Conservation (phyloP, 306 rosid species). For the Gynostemma pentaphyllum region DNA sequence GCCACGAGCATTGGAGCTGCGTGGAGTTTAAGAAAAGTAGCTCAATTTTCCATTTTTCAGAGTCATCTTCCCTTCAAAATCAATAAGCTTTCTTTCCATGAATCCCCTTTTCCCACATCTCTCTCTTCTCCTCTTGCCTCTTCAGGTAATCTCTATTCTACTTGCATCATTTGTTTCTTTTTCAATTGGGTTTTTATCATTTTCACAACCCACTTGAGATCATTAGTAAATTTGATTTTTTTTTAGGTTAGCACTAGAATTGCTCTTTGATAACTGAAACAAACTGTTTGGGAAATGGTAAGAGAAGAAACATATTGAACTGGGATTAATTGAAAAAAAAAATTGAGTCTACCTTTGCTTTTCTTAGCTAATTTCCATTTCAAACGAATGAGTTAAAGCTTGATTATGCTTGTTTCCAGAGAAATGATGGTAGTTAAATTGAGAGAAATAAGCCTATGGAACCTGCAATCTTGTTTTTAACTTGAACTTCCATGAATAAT, state of each 20-base stretch:
- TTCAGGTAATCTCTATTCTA: conserved; percentile 48
- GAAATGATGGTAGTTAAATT: background rate
- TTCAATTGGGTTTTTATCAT: background rate
- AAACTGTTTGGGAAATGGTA: background rate
- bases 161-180: no score
- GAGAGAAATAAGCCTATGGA: background rate
- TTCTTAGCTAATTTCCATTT: background rate
- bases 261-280: background rate
- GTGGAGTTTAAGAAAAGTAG: conserved; percentile 24
- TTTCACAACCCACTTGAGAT: background rate
- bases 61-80: conserved; percentile 13
- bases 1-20: conserved; percentile 37
- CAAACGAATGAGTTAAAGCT: background rate
- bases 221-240: background rate
- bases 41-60: conserved; percentile 26
- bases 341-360: background rate
- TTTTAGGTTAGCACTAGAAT: background rate
- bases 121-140: conserved; percentile 29
- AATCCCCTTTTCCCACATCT: conserved; percentile 26
- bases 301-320: background rate
- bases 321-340: background rate
- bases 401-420: background rate
- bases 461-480: no score
- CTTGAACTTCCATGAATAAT: background rate
- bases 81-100: conserved; percentile 22